Conservation (phyloP, 2,329 filamentous ascomycete genomes). For the Ciborinia camelliae region DNA sequence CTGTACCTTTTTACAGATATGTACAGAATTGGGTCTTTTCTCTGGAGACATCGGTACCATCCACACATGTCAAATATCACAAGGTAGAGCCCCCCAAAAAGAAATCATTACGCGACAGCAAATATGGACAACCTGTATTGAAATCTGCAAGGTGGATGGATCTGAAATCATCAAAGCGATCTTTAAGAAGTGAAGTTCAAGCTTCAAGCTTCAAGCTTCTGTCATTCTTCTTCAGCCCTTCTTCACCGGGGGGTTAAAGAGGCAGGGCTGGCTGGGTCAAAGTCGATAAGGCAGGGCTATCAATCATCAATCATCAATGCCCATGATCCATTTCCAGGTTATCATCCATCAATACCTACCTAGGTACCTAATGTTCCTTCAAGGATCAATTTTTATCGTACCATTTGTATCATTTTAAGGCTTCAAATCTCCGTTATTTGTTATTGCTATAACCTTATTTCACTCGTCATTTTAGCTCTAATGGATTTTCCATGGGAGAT, state of each 20-base stretch:
- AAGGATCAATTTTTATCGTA: neutral
- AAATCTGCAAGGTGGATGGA: slow-evolving; percentile 6
- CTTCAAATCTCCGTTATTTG: neutral
- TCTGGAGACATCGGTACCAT: neutral
- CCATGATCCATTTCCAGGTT: too few relatives aligned
- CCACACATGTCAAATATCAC: neutral
- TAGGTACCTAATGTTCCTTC: neutral
- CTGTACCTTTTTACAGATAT: neutral
- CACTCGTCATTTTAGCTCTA: slow-evolving; percentile 5
- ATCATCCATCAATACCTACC: too few relatives aligned
- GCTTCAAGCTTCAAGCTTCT: too few relatives aligned
- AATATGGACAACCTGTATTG: slow-evolving; percentile 3
- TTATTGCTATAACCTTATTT: neutral
- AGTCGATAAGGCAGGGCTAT: slow-evolving; percentile 2
- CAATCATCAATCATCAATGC: neutral
- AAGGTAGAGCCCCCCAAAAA: neutral
- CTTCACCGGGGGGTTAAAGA: neutral
- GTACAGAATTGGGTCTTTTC: neutral
- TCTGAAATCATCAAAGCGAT: slow-evolving; percentile 24
- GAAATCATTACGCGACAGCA: neutral
- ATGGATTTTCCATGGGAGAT: slow-evolving; percentile 1
- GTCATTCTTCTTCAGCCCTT: slow-evolving; percentile 20
- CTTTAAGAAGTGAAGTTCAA: too few relatives aligned
- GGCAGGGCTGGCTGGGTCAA: neutral
- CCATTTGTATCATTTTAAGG: neutral